These are phyloP conservation scores for Cercophora samala DNA, from an alignment of 495 filamentous ascomycete species.

Conservation along the genomic window DNA sequence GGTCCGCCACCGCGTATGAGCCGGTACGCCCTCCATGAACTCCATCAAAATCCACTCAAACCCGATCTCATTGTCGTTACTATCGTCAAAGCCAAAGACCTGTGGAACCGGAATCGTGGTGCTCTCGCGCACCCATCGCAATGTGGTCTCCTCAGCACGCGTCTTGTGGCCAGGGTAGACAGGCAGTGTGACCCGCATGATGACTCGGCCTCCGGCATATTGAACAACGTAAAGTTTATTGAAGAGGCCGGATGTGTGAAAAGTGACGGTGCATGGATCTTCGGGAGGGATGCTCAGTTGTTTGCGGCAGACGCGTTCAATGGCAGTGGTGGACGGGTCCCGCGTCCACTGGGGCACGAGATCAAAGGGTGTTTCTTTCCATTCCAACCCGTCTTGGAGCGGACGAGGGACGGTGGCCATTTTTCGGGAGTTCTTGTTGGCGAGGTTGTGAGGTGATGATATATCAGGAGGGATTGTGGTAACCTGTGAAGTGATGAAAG, in stretches of 20 bases:
- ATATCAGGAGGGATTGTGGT: too few species aligned
- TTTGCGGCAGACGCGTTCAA: slow-evolving; percentile 20
- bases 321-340: slow-evolving; percentile 16
- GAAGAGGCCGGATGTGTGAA: slow-evolving; percentile 23
- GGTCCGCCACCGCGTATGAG: slow-evolving; percentile 38
- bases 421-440: too few species aligned
- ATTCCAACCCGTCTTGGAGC: slow-evolving; percentile 8
- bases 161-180: slow-evolving; percentile 47
- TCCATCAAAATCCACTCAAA: slow-evolving; percentile 54
- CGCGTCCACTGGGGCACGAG: slow-evolving; percentile 16
- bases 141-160: slow-evolving; percentile 50
- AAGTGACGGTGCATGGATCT: slow-evolving; percentile 20
- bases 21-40: slow-evolving; percentile 36
- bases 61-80: slow-evolving; percentile 39
- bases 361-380: background rate
- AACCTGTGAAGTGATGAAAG: too few species aligned
- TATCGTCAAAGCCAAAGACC: slow-evolving; percentile 41
- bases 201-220: background rate
- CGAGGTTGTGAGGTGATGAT: too few species aligned
- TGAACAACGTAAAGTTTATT: slow-evolving; percentile 27
- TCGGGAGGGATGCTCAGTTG: slow-evolving; percentile 11
- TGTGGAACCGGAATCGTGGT: slow-evolving; percentile 44
- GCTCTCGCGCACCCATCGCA: slow-evolving; percentile 36
- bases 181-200: slow-evolving; percentile 42
- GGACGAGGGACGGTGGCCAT: background rate